Base-by-base conservation (phyloP, 108 stramenopile species). In the Stephanodiscus minutulus region DNA sequence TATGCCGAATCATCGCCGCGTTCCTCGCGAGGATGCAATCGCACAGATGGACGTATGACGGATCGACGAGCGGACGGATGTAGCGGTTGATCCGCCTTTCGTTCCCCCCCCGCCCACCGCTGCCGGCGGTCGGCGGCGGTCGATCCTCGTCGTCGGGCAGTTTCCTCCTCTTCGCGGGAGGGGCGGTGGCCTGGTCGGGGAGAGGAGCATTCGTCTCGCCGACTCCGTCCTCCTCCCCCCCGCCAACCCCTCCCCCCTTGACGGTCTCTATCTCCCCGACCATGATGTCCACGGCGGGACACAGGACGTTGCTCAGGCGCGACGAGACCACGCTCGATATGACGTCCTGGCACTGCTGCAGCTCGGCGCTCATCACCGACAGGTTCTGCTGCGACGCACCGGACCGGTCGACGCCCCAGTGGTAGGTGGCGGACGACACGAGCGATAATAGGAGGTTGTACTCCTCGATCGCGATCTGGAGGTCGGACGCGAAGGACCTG, bases 361-460 rank as follows among this genome's bases (percentile, higher is more conserved):
- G 66, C 78, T 93, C 92, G 12, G 74, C 69, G 29, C 61, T 74
- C 76, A 93, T 69, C 10, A 90, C 57, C 1, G 59, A 61, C 43
- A 90, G 66, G 74, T 93, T 88, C 77, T 93, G 92, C 47, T 93
- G 89, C 0, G 88, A 81, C 0, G 92, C 92, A 11, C 92, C 92
- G n/a, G 74, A 77, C 9, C 88, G 86, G 59, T 93, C 92, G n/a
- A 89, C 85, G 47, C 89, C 89, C 92, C 92, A 93, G 66, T 80
- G 82, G 68, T 93, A 93, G 0, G 88, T 89, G 2, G 92, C 88
- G 0, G 89, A 77, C 25, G 73, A 74, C 1, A 93, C 83, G 44
- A 87, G 88, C 52, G 80, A 86, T 11, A 90, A 54, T 39, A 87
- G 69, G 8, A 93, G 70, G 61, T 87, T 84, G 82, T 86, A 89